Evolutionary conservation across 192 early-diverging fungal genomes (phyloP).

Genomic region (Chytriomyces confervae): DNA sequence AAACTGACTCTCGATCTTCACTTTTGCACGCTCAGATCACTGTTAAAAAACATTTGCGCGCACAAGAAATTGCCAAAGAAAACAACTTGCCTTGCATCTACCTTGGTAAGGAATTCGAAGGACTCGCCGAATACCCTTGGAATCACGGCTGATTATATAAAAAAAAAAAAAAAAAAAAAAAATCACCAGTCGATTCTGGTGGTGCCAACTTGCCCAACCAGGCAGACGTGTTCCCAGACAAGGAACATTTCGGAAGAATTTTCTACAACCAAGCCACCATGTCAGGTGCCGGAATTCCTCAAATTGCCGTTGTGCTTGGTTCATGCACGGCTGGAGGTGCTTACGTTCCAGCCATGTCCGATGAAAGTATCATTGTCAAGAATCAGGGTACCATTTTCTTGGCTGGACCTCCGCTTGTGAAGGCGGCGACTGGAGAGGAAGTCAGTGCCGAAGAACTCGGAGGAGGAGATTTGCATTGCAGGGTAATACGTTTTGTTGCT

Average conservation of each 20-base stretch:
- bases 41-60: constrained; percentile 96
- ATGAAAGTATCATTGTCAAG: constrained; percentile 94
- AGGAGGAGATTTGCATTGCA: constrained; percentile 94
- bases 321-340: constrained; percentile 96
- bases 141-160: not conserved
- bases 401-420: constrained; percentile 93
- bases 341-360: constrained; percentile 98
- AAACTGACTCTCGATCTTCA: not conserved
- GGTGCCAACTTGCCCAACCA: constrained; percentile 87
- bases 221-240: constrained; percentile 95
- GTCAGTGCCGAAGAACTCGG: constrained; percentile 93
- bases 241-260: constrained; percentile 86
- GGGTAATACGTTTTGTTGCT: constrained; percentile 39
- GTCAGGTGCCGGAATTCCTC: constrained; percentile 79
- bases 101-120: constrained; percentile 49
- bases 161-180: not conserved
- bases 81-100: constrained; percentile 95
- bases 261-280: constrained; percentile 90
- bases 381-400: constrained; percentile 97
- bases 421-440: constrained; percentile 94
- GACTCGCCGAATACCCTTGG: not conserved
- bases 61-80: constrained; percentile 94
- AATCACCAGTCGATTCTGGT: constrained; percentile 80
- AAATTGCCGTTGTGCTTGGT: constrained; percentile 96
- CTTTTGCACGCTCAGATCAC: constrained; percentile 36